These are phyloP conservation scores for Carex arenaria DNA, from an alignment of 202 grass and related monocot genomes.

Conservation along the genomic window DNA sequence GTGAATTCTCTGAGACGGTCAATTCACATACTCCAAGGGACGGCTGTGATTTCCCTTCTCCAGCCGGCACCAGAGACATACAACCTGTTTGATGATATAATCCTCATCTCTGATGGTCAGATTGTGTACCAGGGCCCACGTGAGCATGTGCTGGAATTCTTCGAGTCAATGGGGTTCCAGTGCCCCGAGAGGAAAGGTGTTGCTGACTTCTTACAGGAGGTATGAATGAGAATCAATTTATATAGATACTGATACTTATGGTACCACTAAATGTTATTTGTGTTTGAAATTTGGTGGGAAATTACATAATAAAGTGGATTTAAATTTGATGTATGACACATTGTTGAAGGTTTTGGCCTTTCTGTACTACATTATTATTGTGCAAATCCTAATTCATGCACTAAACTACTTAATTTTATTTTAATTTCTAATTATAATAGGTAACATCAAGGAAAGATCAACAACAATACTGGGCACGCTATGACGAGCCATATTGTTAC, in stretches of 20 bases:
- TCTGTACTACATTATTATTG: not conserved
- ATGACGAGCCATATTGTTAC: constrained; percentile 59
- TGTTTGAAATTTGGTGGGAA: not conserved
- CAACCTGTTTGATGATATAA: constrained; percentile 86
- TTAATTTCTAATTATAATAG: constrained; percentile 38
- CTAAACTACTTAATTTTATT: constrained; percentile 1
- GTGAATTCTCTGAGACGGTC: constrained; percentile 83
- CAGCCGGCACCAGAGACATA: constrained; percentile 97
- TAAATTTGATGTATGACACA: not conserved
- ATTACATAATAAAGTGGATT: not conserved
- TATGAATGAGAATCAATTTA: constrained; percentile 30
- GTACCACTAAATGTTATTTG: not conserved
- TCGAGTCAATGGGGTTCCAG: constrained; percentile 83
- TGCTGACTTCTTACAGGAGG: constrained; percentile 96
- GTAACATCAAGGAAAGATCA: constrained; percentile 98
- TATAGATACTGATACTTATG: constrained; percentile 14
- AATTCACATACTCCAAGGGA: constrained; percentile 91
- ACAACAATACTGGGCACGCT: constrained; percentile 66
- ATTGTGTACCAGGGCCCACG: constrained; percentile 89
- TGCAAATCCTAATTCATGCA: not conserved
- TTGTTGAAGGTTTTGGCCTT: not conserved
- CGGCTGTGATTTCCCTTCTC: constrained; percentile 80
- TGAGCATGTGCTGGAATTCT: constrained; percentile 91
- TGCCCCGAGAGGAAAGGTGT: constrained; percentile 89
- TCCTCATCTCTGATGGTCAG: constrained; percentile 88